Evolutionary conservation across 768 basidiomycete species (phyloP).

Genomic region (Dioszegia hungarica): DNA sequence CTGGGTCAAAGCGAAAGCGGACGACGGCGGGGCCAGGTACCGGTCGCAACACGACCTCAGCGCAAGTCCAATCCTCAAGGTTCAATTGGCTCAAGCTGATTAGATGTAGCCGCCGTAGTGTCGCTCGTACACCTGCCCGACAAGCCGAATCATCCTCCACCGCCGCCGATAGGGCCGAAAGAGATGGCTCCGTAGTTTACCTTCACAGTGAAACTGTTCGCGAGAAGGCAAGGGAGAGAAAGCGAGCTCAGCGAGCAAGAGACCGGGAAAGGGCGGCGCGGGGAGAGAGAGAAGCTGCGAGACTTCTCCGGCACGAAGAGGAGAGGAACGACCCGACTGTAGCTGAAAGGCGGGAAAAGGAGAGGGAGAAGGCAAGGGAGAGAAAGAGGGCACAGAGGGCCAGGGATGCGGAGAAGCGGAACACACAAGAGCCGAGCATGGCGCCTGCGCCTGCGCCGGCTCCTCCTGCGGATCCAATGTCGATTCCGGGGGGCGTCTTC

Average conservation of each 20-base stretch:
- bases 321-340: not conserved
- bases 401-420: not conserved
- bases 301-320: not conserved
- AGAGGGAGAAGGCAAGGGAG: not conserved
- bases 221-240: not conserved
- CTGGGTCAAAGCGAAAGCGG: too few relatives aligned
- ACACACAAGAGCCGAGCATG: too few relatives aligned
- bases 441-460: too few relatives aligned
- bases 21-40: not conserved
- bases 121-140: not conserved
- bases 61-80: too few relatives aligned
- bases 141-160: not conserved
- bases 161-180: not conserved
- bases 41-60: too few relatives aligned
- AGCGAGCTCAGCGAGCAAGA: not conserved
- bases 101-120: too few relatives aligned
- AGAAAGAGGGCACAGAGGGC: not conserved
- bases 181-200: not conserved
- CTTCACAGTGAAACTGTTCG: too few relatives aligned
- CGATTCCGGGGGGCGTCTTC: too few relatives aligned
- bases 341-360: not conserved
- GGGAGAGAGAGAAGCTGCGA: not conserved
- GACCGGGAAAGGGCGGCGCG: not conserved
- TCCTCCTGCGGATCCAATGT: too few relatives aligned
- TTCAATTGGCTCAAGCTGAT: too few relatives aligned